Evolutionary conservation across 345 rosid species (phyloP).

Genomic region (Lagerstroemia speciosa): DNA sequence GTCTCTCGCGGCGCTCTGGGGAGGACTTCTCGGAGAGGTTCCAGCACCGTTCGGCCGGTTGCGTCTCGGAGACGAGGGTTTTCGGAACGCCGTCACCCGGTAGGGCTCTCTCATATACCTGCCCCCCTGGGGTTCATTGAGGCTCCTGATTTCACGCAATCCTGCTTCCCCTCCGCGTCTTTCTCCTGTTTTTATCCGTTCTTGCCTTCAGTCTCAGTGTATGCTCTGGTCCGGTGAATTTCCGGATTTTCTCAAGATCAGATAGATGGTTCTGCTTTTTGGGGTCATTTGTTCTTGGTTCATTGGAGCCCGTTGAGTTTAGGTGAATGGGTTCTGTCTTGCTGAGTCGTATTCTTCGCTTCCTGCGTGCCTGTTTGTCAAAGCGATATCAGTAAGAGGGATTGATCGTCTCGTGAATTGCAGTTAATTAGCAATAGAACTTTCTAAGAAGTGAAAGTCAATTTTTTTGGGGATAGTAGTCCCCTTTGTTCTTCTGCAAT

Average conservation of each 20-base stretch:
- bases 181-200: too few species aligned
- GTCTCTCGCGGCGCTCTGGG: background rate
- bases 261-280: too few species aligned
- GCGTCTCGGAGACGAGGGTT: slow-evolving; percentile 1
- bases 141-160: background rate
- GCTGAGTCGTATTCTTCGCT: background rate
- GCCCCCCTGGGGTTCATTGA: background rate
- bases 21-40: background rate
- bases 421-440: background rate
- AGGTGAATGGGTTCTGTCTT: background rate
- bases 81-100: background rate
- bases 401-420: background rate
- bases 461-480: too few species aligned
- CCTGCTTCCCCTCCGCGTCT: background rate
- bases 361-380: background rate
- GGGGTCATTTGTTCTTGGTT: too few species aligned
- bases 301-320: background rate
- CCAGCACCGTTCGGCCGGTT: background rate
- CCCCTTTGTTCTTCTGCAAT: too few species aligned
- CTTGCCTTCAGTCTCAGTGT: background rate
- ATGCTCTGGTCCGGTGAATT: background rate
- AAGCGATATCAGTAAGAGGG: background rate
- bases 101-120: background rate
- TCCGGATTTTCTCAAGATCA: too few species aligned
- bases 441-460: too few species aligned